Conservation (phyloP, 108 stramenopile genomes). For the Discostella stelligeroides region DNA sequence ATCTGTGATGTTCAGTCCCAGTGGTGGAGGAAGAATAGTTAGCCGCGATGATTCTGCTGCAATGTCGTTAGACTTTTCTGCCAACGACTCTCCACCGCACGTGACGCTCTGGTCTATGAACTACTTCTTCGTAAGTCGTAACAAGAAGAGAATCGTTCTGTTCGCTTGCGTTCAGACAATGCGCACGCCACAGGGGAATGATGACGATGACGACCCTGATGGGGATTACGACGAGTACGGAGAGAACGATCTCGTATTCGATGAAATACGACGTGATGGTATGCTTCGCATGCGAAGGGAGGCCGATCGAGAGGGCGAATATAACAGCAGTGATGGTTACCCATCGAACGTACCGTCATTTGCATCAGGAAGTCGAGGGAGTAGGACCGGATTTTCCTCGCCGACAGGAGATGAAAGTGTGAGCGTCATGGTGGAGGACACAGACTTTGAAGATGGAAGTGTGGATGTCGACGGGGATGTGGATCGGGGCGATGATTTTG, state of each 20-base stretch:
- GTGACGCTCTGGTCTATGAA: conserved; percentile 90
- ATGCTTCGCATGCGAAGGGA: conserved; percentile 1
- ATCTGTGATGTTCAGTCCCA: conserved; percentile 2
- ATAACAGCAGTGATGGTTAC: neutral
- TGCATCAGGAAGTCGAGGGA: neutral
- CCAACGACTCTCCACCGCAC: neutral
- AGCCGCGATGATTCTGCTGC: conserved; percentile 23
- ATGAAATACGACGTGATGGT: conserved; percentile 38
- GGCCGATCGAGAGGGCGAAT: conserved; percentile 28
- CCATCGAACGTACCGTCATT: neutral
- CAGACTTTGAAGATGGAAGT: conserved; percentile 14
- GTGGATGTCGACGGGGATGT: conserved; percentile 30
- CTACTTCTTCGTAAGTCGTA: conserved; percentile 93
- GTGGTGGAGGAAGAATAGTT: conserved; percentile 15
- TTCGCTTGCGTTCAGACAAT: conserved; percentile 88
- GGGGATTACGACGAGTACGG: conserved; percentile 50
- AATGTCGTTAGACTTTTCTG: conserved; percentile 3
- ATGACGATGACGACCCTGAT: conserved; percentile 42
- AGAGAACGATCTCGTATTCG: conserved; percentile 48
- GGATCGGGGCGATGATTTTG: conserved; percentile 41
- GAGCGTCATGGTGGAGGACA: conserved; percentile 36
- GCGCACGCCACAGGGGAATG: conserved; percentile 36
- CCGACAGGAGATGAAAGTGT: conserved; percentile 30
- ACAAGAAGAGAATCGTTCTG: conserved; percentile 84
- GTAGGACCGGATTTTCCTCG: neutral